Evolutionary conservation across 371 early-diverging fungal genomes (phyloP).

Genomic region (Catenaria anguillulae): DNA sequence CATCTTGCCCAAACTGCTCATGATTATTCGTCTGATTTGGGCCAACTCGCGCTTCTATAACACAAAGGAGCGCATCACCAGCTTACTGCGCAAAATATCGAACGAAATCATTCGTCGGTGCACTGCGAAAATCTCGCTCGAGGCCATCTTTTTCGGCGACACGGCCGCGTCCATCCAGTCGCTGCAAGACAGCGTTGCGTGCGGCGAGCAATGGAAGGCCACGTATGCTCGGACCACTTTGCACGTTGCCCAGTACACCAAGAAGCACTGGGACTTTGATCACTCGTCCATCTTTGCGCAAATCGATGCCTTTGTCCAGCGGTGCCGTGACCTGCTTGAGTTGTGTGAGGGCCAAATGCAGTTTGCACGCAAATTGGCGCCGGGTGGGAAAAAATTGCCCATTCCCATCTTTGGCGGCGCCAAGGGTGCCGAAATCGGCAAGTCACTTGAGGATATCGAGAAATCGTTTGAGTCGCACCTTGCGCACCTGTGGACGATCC

Average conservation of each 20-base stretch:
- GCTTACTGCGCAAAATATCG: slow-evolving; percentile 33
- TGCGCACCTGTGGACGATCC: slow-evolving; percentile 29
- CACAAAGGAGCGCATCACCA: slow-evolving; percentile 34
- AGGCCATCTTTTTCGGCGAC: slow-evolving; percentile 39
- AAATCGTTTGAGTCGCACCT: slow-evolving; percentile 31
- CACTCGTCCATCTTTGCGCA: slow-evolving; percentile 43
- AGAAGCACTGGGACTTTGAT: slow-evolving; percentile 34
- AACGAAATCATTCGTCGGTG: slow-evolving; percentile 41
- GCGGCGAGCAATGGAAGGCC: slow-evolving; percentile 39
- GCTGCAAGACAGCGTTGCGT: slow-evolving; percentile 34
- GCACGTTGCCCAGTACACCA: slow-evolving; percentile 25
- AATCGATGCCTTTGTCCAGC: slow-evolving; percentile 40
- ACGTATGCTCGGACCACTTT: slow-evolving; percentile 23
- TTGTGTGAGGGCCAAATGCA: slow-evolving; percentile 46
- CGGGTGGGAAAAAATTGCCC: slow-evolving; percentile 29
- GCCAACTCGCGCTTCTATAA: slow-evolving; percentile 37
- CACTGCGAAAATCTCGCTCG: slow-evolving; percentile 32
- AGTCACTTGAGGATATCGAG: slow-evolving; percentile 39
- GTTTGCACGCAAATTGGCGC: slow-evolving; percentile 29
- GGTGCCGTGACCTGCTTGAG: slow-evolving; percentile 36
- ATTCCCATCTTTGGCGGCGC: slow-evolving; percentile 38
- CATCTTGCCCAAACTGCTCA: slow-evolving; percentile 28
- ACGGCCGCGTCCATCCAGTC: slow-evolving; percentile 26
- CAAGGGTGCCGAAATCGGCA: slow-evolving; percentile 33
- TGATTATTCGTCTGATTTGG: slow-evolving; percentile 36